Evolutionary conservation across 2,329 filamentous ascomycete genomes (phyloP).

Genomic region (Aspergillus novofumigatus): DNA sequence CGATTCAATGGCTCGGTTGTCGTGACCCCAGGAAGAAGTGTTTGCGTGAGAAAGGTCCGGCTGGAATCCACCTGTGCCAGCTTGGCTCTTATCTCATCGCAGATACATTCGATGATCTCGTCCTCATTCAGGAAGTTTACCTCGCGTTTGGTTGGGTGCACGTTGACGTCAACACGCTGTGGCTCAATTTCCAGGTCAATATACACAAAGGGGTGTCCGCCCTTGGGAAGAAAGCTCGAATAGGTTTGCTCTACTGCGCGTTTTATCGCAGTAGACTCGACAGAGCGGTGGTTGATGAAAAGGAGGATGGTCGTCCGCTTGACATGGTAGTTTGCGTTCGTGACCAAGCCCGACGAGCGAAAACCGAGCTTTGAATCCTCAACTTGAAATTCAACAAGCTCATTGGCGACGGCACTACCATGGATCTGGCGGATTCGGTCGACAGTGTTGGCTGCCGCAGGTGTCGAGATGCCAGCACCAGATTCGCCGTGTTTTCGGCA

Average conservation of each 20-base stretch:
- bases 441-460: slow-evolving; percentile 64
- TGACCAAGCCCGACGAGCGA: slow-evolving; percentile 73
- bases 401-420: slow-evolving; percentile 77
- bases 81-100: slow-evolving; percentile 70
- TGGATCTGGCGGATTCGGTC: slow-evolving; percentile 91
- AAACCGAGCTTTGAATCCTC: slow-evolving; percentile 78
- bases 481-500: slow-evolving; percentile 96
- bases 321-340: slow-evolving; percentile 90
- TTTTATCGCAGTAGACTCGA: slow-evolving; percentile 83
- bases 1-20: slow-evolving; percentile 40
- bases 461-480: slow-evolving; percentile 74
- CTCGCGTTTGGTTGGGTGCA: slow-evolving; percentile 94
- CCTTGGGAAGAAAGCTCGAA: slow-evolving; percentile 80
- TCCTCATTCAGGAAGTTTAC: slow-evolving; percentile 98
- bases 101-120: slow-evolving; percentile 85
- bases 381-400: slow-evolving; percentile 72
- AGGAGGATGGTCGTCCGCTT: slow-evolving; percentile 84
- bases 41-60: slow-evolving; percentile 91
- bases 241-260: slow-evolving; percentile 92
- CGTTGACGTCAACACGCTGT: slow-evolving; percentile 88
- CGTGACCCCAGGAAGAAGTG: slow-evolving; percentile 66
- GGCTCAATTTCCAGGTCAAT: slow-evolving; percentile 90
- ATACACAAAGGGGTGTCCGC: slow-evolving; percentile 90
- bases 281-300: slow-evolving; percentile 94
- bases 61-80: slow-evolving; percentile 88